Evolutionary conservation across 2,329 filamentous ascomycete species (phyloP).

Genomic region (Talaromyces sp.): DNA sequence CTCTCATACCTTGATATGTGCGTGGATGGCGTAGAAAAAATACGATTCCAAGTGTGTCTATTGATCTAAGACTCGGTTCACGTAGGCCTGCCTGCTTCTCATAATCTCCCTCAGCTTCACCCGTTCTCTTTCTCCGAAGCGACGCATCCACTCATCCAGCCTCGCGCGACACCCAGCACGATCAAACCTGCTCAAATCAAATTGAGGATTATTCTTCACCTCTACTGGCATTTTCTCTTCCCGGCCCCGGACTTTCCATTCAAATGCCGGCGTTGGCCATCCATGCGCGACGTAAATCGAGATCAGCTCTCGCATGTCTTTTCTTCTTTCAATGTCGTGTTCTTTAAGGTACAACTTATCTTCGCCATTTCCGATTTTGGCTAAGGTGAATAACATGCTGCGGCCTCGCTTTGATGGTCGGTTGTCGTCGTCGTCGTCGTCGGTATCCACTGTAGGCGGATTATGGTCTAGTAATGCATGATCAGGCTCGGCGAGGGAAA

Average conservation of each 20-base stretch:
- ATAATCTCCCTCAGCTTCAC: neutral
- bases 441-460: neutral
- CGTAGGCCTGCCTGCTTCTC: neutral
- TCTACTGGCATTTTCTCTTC: neutral
- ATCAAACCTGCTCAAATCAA: conserved; percentile 1
- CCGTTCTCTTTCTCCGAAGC: neutral
- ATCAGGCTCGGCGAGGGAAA: neutral
- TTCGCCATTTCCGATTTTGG: neutral
- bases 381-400: conserved; percentile 2
- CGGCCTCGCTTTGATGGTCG: neutral
- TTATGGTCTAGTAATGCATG: neutral
- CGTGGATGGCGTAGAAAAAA: too few species aligned
- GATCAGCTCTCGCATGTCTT: conserved; percentile 1
- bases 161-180: neutral
- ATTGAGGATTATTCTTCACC: neutral
- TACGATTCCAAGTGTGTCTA: too few species aligned
- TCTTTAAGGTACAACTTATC: neutral
- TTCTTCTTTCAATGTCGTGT: neutral
- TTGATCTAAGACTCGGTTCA: too few species aligned
- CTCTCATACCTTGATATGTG: neutral
- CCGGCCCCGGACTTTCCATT: conserved; percentile 1
- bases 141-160: neutral
- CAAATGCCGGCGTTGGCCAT: conserved; percentile 2
- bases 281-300: conserved; percentile 2
- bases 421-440: too few species aligned